Base-by-base conservation (phyloP, 805 yeast genomes). In the Brettanomyces bruxellensis region DNA sequence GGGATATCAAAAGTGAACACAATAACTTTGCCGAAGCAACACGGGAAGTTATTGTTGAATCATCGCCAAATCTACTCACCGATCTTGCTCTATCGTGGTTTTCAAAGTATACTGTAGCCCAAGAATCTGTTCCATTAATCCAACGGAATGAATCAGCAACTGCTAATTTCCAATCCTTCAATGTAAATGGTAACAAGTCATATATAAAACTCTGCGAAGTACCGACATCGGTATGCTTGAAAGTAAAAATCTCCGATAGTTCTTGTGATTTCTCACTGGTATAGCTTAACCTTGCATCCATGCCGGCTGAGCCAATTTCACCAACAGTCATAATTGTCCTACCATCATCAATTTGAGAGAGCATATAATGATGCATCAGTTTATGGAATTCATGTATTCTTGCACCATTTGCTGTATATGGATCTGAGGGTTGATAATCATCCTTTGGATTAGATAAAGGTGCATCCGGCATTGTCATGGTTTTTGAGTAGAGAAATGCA, bases 21-120 rank as follows among this genome's bases (percentile, higher is more conserved):
- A 78, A 56, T 56, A 76, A 59, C 60, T 78, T 78, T 28, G 78
- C 76, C 28, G 76, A 67, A 44, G 60, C 55, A 44, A 55, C 63
- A 40, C 70, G 58, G 60, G 56, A 47, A 44, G 59, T 52, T 28
- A 61, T 61, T 13, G 34, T 25, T 5, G 68, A 60, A 43, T 67
- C 71, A 58, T 68, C 66, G 41, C 78, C 79, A 55, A 75, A 76
- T 54, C 82, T 67, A 13, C 78, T 61, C 37, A 76, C 69, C 32
- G 72, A 64, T 55, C 82, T 67, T 12, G 81, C 74, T 54, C 75
- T 81, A 60, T 78, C 83, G 56, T 78, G 83, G 56, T 78, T 78
- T 58, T 78, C 83, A 48, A 72, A 57, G 60, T 71, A 77, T 18
- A 70, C 68, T 13, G 82, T 73, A 32, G 76, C 60, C 83, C 83